Percentiles rank a stretch among this genome's conserved stretches.
These are phyloP conservation scores for Penicillium corylophilum DNA, from an alignment of 2,329 filamentous ascomycete species.

Conservation along the genomic window DNA sequence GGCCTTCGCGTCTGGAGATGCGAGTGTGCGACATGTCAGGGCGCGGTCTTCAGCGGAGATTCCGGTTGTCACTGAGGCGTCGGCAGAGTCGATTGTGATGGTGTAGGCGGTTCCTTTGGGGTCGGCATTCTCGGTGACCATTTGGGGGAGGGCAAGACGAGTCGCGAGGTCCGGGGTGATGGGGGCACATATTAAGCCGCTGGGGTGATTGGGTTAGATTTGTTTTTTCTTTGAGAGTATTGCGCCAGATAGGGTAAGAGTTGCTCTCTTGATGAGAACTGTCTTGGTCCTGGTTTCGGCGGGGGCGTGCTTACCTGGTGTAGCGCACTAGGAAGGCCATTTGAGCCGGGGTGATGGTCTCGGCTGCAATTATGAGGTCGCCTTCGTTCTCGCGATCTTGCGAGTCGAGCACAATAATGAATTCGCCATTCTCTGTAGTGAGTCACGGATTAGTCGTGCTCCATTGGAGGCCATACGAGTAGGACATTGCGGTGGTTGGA, in stretches of 20 bases:
- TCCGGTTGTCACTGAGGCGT: slow-evolving; percentile 75
- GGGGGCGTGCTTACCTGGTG: slow-evolving; percentile 53
- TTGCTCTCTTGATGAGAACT: not conserved
- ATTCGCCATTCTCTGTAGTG: slow-evolving; percentile 70
- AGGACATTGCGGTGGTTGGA: not conserved
- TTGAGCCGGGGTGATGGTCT: slow-evolving; percentile 79
- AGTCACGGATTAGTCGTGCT: slow-evolving; percentile 17
- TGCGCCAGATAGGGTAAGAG: not conserved
- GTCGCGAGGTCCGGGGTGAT: slow-evolving; percentile 68
- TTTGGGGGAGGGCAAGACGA: slow-evolving; percentile 77
- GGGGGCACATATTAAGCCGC: slow-evolving; percentile 88
- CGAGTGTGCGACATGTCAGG: slow-evolving; percentile 75
- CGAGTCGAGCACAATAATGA: slow-evolving; percentile 93
- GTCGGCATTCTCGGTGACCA: slow-evolving; percentile 79
- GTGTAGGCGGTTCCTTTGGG: slow-evolving; percentile 92
- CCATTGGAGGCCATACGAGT: not conserved
- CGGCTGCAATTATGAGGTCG: slow-evolving; percentile 91
- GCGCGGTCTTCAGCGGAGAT: slow-evolving; percentile 88
- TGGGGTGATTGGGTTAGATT: slow-evolving; percentile 24
- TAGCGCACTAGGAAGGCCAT: slow-evolving; percentile 96
- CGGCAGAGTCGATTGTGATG: slow-evolving; percentile 76
- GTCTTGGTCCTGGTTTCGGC: not conserved
- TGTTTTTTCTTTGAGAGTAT: not conserved
- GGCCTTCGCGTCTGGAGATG: slow-evolving; percentile 59
- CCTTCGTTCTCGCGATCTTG: slow-evolving; percentile 95